Evolutionary conservation across 73 alveolate genomes (phyloP), one percentile per base, ranked within the genome.

Genomic region (Paramecium bursaria): DNA sequence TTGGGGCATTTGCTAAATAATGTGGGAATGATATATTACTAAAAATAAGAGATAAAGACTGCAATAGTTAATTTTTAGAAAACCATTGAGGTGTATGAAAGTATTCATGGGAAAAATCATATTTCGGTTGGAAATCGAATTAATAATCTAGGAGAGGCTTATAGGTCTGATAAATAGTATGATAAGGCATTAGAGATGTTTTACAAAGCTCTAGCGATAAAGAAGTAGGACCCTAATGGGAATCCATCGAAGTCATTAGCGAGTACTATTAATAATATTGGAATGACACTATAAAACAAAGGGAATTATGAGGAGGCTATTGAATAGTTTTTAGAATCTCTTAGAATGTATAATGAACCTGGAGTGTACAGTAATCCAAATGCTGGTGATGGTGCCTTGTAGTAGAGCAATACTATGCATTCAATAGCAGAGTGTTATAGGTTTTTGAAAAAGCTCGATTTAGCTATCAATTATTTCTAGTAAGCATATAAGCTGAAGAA

Each of bases 121-220:
- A 35, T 67, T 21, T 25, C 50, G 7, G 82, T 67, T 42, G 82
- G 82, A 42, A 67, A 67, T 67, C 15, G 82, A 35, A 19, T 67
- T 17, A 67, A 67, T 67, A 67, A 67, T 67, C 33, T 67, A 35
- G 82, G 82, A 19, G 82, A 67, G 21, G 82, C 82, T 11, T 67
- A 67, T 35, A 17, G 82, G 10, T 25, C 35, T 4, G 82, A 67
- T 67, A 67, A 42, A 42, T 21, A 67, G 44, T 67, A 67, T 67
- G 82, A 67, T 67, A 67, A 67, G 7, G 82, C 82, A 4, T 67
- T 67, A 44, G 82, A 67, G n/a, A 67, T 67, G 82, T 67, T 67
- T 26, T 39, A 67, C 14, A 35, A 67, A 39, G 82, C 82, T 5
- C 44, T 67, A 19, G 21, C 26, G 7, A 67, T 67, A 35, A 67